phyloP scores from a whole-genome alignment of 1,139 yeast species.

The Candida glucosophila region DNA sequence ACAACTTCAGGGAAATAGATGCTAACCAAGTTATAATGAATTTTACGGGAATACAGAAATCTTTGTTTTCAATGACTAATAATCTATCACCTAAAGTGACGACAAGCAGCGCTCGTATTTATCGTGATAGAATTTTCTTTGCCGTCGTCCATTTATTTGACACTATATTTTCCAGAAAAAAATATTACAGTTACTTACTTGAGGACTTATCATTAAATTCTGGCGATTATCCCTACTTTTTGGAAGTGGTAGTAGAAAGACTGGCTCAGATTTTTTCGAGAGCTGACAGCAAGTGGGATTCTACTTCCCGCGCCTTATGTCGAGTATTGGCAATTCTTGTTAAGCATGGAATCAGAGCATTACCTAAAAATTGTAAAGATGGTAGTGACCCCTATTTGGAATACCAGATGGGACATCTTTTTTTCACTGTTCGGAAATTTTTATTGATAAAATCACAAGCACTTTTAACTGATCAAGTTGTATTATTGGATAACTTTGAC shows the following conservation, averaged over 20 bases:
- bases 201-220: slow-evolving; percentile 35
- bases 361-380: slow-evolving; percentile 8
- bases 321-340: slow-evolving; percentile 47
- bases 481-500: slow-evolving; percentile 51
- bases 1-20: slow-evolving; percentile 34
- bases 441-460: slow-evolving; percentile 37
- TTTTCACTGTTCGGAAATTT: slow-evolving; percentile 36
- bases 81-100: slow-evolving; percentile 13
- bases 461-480: slow-evolving; percentile 51
- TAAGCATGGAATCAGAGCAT: slow-evolving; percentile 27
- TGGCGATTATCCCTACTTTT: slow-evolving; percentile 39
- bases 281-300: slow-evolving; percentile 51
- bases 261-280: slow-evolving; percentile 39
- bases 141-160: slow-evolving; percentile 55
- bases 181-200: slow-evolving; percentile 49
- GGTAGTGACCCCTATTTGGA: slow-evolving; percentile 14
- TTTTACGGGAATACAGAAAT: slow-evolving; percentile 43
- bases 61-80: slow-evolving; percentile 35
- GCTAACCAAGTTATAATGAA: slow-evolving; percentile 42
- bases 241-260: slow-evolving; percentile 39
- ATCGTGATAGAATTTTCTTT: slow-evolving; percentile 37
- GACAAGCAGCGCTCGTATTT: slow-evolving; percentile 3
- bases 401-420: slow-evolving; percentile 23
- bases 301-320: slow-evolving; percentile 56
- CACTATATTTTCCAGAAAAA: slow-evolving; percentile 58